Base-by-base conservation (phyloP, 495 filamentous ascomycete genomes). In the Penicillium roqueforti region DNA sequence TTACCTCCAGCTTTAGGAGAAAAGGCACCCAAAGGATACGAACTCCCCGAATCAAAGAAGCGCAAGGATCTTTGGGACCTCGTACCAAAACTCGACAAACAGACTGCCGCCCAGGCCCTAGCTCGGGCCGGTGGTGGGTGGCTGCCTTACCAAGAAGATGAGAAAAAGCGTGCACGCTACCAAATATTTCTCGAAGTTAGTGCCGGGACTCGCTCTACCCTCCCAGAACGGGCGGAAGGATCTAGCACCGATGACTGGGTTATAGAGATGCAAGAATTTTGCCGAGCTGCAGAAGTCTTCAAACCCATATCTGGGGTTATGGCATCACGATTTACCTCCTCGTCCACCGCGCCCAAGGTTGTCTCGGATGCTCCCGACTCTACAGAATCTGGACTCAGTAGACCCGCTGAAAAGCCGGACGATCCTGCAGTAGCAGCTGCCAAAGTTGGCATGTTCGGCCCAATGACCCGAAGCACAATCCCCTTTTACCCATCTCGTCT, bases 371-470 rank as follows among this genome's bases (percentile, higher is more conserved):
- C 71, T 18, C 66, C 65, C 54, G 45, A 78, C 57, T 44, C 63
- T 1, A 32, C 58, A 0, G 73, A 75, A 0, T 62, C 76, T 1
- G 63, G 86, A 9, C 62, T 92, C 1, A 73, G 70, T 19, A 78
- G 71, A 29, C 83, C 85, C 0, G 65, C 74, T 9, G 75, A 78
- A 34, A 95, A 88, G 59, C 76, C 80, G 1, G 78, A 85, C 51
- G 86, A 93, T 55, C 89, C 92, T 1, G 89, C 89, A 3, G 88
- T 90, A 54, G 83, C 88, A 57, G 93, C 93, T 5, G 93, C 93
- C n/a, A 86, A 80, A 55, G 66, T 96, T 59, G 91, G 91, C 23
- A 95, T 97, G 91, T 97, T 89, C 68, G 93, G 93, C 0, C 79
- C 83, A 2, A 79, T 97, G 83, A 98, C 93, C 3, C 75, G 93